phyloP scores from a whole-genome alignment of 2,329 filamentous ascomycete species.

The Pyricularia sp. region DNA sequence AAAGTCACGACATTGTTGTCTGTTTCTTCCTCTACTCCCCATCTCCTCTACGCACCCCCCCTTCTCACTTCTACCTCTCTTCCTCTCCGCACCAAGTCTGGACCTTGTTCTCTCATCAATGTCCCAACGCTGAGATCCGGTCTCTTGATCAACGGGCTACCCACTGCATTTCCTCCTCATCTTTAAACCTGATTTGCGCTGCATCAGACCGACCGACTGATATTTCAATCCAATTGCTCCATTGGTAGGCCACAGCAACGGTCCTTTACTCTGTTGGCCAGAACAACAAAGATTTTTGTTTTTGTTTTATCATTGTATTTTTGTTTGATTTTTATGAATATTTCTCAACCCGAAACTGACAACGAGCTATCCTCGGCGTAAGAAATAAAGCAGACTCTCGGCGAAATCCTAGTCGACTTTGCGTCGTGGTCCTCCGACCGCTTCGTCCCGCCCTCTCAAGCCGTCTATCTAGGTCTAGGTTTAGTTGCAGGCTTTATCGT shows the following conservation, averaged over 20 bases:
- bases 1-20: background rate
- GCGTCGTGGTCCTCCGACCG: background rate
- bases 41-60: background rate
- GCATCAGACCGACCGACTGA: background rate
- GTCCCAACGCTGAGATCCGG: background rate
- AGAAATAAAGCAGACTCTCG: background rate
- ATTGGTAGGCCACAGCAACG: background rate
- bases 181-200: background rate
- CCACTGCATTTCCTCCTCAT: no score
- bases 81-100: background rate
- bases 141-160: background rate
- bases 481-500: background rate
- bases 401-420: background rate
- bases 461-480: background rate
- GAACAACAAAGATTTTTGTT: background rate
- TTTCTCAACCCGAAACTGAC: background rate
- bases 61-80: background rate
- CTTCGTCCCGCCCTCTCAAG: background rate
- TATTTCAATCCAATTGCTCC: background rate
- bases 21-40: background rate
- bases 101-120: background rate
- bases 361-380: background rate
- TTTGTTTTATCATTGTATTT: background rate
- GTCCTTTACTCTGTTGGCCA: background rate
- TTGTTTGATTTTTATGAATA: background rate